These are phyloP conservation scores for Hysterangium stoloniferum DNA, from an alignment of 768 basidiomycete genomes.

Conservation along the genomic window DNA sequence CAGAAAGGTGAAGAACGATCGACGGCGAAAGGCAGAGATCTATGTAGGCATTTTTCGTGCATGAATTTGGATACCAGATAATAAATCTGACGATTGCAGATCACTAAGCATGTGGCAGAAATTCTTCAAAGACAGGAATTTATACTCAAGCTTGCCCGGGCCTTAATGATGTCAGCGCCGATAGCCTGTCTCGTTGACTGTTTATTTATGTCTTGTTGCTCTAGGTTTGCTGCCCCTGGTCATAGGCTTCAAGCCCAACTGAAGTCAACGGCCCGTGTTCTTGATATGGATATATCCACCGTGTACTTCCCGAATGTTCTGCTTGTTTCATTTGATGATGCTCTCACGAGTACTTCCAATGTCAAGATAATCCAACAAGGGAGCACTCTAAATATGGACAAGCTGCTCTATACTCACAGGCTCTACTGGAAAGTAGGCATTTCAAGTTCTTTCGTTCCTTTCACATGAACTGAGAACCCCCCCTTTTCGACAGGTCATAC, in stretches of 20 bases:
- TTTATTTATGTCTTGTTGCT: neutral
- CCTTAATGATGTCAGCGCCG: slow-evolving; percentile 39
- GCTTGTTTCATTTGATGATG: slow-evolving; percentile 78
- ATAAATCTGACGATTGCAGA: slow-evolving; percentile 32
- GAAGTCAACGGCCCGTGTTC: slow-evolving; percentile 37
- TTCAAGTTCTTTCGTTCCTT: neutral
- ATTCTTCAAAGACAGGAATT: slow-evolving; percentile 38
- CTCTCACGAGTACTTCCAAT: slow-evolving; percentile 69
- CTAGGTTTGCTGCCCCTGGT: slow-evolving; percentile 35
- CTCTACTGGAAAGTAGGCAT: slow-evolving; percentile 61
- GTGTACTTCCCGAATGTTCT: slow-evolving; percentile 45
- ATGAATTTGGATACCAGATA: neutral
- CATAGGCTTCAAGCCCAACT: slow-evolving; percentile 41
- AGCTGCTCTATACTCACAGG: slow-evolving; percentile 60
- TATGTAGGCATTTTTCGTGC: slow-evolving; percentile 43
- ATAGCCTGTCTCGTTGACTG: neutral
- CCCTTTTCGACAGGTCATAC: slow-evolving; percentile 68
- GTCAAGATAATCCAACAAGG: slow-evolving; percentile 73
- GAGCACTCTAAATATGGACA: slow-evolving; percentile 66
- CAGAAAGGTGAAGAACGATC: slow-evolving; percentile 37
- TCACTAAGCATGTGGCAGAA: slow-evolving; percentile 76
- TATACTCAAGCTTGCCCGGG: slow-evolving; percentile 36
- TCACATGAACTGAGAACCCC: too few species aligned
- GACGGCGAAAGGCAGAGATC: slow-evolving; percentile 67
- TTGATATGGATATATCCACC: slow-evolving; percentile 31